Evolutionary conservation across 1,284 basidiomycete genomes (phyloP).

Genomic region (Sporisorium scitamineum): DNA sequence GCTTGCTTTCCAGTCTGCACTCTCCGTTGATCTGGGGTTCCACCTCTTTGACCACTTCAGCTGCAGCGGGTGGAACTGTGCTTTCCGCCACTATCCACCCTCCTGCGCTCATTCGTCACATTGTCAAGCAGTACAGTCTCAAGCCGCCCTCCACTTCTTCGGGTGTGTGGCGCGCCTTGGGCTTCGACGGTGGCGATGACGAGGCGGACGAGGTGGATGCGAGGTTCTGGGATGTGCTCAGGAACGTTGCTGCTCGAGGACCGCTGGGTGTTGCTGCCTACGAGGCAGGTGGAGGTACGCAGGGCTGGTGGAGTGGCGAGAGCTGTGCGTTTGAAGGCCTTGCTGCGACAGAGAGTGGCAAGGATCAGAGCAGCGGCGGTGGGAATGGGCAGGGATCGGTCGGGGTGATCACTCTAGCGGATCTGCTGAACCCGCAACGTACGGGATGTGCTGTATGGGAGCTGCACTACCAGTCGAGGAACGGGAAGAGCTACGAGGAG

Average conservation of each 20-base stretch:
- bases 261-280: slow-evolving; percentile 42
- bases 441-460: slow-evolving; percentile 32
- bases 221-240: slow-evolving; percentile 57
- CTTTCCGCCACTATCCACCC: slow-evolving; percentile 38
- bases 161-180: slow-evolving; percentile 24
- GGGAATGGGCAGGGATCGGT: neutral
- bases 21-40: slow-evolving; percentile 51
- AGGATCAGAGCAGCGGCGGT: neutral
- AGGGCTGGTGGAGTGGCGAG: slow-evolving; percentile 51
- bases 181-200: slow-evolving; percentile 19
- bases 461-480: slow-evolving; percentile 36
- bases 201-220: slow-evolving; percentile 35
- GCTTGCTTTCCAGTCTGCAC: slow-evolving; percentile 33
- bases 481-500: slow-evolving; percentile 47
- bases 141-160: slow-evolving; percentile 38
- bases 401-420: slow-evolving; percentile 19
- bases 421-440: slow-evolving; percentile 21
- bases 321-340: slow-evolving; percentile 28
- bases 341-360: neutral
- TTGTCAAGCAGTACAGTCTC: slow-evolving; percentile 56
- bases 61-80: slow-evolving; percentile 33
- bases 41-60: neutral
- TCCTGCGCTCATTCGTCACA: slow-evolving; percentile 41
- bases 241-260: slow-evolving; percentile 46
- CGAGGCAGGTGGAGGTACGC: slow-evolving; percentile 34